Base-by-base conservation (phyloP, 768 basidiomycete species). In the Hemileccinum rubropunctum region DNA sequence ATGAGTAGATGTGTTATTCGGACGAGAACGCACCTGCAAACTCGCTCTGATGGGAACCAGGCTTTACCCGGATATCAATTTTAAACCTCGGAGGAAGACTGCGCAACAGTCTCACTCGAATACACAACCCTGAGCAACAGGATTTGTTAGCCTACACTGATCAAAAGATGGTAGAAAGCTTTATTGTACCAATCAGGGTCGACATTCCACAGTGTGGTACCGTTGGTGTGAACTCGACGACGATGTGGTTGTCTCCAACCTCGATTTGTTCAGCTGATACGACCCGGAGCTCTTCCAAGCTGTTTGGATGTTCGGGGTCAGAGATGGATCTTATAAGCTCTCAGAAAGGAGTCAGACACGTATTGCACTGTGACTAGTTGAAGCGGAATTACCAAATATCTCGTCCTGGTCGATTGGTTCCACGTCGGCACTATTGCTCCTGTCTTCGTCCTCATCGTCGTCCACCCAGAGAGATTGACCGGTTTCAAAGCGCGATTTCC, bases 121-220 rank as follows among this genome's bases (percentile, higher is more conserved):
- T 89, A n/a, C 88, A 93, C n/a, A 99, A 76, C 21, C 95, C 95
- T 32, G 46, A 27, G 5, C 18, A 9, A 49, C 14, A 18, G 12
- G 2, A 4, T n/a, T 20, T 1, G 13, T 54, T 30, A 54, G 36
- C 42, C 18, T 39, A 45, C 34, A 36, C 7, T 5, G 12, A 17
- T 17, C 42, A 20, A n/a, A 35, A 42, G 42, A 43, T 41, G 17
- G 30, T 45, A 42, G 45, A 20, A n/a, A 17, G 10, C 12, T 17
- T n/a, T 0, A 34, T 18, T 6, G 32, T 57, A 89, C 95, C 95
- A 49, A 99, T 98, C 45, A 98, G 73, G 3, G 95, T 98, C 10
- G 93, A 95, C 91, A 94, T 93, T 42, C 93, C 93, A 56, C 95
- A 98, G 62, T 98, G 95, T 10, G 97, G 95, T 14, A 97, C 91